Percentiles rank a stretch among this genome's conserved stretches.
These are phyloP conservation scores for Madurella fahalii DNA, from an alignment of 2,329 filamentous ascomycete genomes.

Conservation along the genomic window DNA sequence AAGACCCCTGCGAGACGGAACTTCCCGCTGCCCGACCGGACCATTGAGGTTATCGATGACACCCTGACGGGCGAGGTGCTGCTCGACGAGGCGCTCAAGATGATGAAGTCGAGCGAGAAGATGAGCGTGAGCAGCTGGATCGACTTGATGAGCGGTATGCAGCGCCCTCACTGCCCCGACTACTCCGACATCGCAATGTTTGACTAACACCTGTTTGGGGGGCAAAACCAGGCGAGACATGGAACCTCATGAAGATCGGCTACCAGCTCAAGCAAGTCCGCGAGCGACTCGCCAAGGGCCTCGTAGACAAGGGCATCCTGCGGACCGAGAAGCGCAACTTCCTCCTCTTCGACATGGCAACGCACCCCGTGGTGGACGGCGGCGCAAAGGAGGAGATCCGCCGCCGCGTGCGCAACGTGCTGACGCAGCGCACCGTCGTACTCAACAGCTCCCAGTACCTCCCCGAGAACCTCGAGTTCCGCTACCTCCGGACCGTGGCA, in stretches of 20 bases:
- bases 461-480: constrained; percentile 90
- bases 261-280: constrained; percentile 99
- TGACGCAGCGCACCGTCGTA: constrained; percentile 91
- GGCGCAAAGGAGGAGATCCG: constrained; percentile 97
- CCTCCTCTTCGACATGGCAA: constrained; percentile 99
- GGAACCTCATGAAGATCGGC: constrained; percentile 99
- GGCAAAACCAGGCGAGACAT: constrained; percentile 74
- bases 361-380: constrained; percentile 92
- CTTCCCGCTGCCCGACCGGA: constrained; percentile 85
- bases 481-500: constrained; percentile 83
- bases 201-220: constrained; percentile 11
- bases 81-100: constrained; percentile 95
- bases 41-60: constrained; percentile 97
- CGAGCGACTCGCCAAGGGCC: constrained; percentile 91
- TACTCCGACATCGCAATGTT: not conserved
- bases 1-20: constrained; percentile 89
- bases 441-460: constrained; percentile 82
- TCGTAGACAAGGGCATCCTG: constrained; percentile 97
- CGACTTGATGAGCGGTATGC: constrained; percentile 90
- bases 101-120: constrained; percentile 99
- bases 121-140: constrained; percentile 99
- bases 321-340: constrained; percentile 99
- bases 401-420: constrained; percentile 83
- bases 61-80: constrained; percentile 94
- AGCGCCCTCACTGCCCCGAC: not conserved